Evolutionary conservation across 2,329 filamentous ascomycete genomes (phyloP).

Genomic region (Exophiala mesophila): DNA sequence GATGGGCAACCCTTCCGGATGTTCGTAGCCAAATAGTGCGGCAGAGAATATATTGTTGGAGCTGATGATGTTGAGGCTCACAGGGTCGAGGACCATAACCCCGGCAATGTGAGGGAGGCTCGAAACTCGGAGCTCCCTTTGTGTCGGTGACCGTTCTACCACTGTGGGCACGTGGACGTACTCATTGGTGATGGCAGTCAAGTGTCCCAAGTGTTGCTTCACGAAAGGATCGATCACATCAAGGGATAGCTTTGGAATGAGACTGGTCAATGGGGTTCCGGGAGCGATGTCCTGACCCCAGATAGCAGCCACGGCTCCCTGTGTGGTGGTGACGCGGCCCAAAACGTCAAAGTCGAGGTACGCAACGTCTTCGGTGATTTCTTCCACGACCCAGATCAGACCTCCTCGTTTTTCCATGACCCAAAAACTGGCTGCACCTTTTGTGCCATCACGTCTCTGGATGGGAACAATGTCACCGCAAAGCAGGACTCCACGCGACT

Average conservation of each 20-base stretch:
- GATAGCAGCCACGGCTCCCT: slow-evolving; percentile 75
- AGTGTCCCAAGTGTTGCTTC: slow-evolving; percentile 60
- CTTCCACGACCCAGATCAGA: slow-evolving; percentile 95
- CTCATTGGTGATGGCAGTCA: slow-evolving; percentile 74
- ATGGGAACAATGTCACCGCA: slow-evolving; percentile 99
- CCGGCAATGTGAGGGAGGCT: slow-evolving; percentile 97
- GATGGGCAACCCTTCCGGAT: slow-evolving; percentile 74
- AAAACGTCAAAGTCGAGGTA: slow-evolving; percentile 71
- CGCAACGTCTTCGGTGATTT: slow-evolving; percentile 92
- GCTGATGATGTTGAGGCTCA: slow-evolving; percentile 74
- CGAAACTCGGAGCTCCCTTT: slow-evolving; percentile 73
- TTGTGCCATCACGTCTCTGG: slow-evolving; percentile 86
- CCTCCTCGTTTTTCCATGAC: slow-evolving; percentile 95
- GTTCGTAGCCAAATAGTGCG: slow-evolving; percentile 83
- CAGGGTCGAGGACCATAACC: slow-evolving; percentile 84
- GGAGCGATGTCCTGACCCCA: slow-evolving; percentile 66
- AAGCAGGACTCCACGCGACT: slow-evolving; percentile 81
- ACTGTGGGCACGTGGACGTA: slow-evolving; percentile 79
- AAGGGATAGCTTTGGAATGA: slow-evolving; percentile 77
- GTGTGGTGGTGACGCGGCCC: slow-evolving; percentile 63
- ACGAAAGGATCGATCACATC: slow-evolving; percentile 41
- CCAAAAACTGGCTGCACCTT: slow-evolving; percentile 91
- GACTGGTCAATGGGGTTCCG: slow-evolving; percentile 68
- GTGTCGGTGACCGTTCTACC: slow-evolving; percentile 65
- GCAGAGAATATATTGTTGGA: slow-evolving; percentile 93